Base-by-base conservation (phyloP, 2,329 filamentous ascomycete genomes). In the Fusarium sp. region DNA sequence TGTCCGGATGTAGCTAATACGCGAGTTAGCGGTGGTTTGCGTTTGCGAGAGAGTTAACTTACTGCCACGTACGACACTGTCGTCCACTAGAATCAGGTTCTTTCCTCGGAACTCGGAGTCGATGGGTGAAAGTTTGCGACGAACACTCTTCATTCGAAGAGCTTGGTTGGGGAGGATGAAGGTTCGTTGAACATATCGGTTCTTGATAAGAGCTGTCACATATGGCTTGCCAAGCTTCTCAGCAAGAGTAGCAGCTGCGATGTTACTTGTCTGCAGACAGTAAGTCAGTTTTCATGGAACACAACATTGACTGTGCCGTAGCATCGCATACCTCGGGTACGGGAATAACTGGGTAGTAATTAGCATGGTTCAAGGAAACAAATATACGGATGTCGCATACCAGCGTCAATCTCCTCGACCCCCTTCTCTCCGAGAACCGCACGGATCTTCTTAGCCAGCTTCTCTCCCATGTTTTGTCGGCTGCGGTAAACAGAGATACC, bases 101-200 rank as follows among this genome's bases (percentile, higher is more conserved):
- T 92, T 91, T 70, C 88, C 93, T 59, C 90, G 85, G 80, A 98
- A 98, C 77, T 98, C 94, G 37, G 91, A 89, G 26, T 90, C 88
- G 80, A 98, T 97, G 21, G 94, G 89, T 64, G 92, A 95, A 38
- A 98, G 86, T 82, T 98, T 98, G 48, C 94, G 89, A 6, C 95
- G 91, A 12, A 98, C 93, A 71, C 93, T 92, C 81, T 95, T 95
- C 75, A 96, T 89, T 6, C 94, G 87, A 20, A 90, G 87, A 71
- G 89, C 89, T 79, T 98, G 94, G 28, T 91, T 92, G 3, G 94
- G 84, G 62, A 77, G 57, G 77, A 94, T 95, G 78, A 95, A 96
- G 2, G 93, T 97, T 49, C 93, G 88, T 85, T 93, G 94, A 63
- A 97, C 91, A 78, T 97, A 97, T 53, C 93, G 87, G 80, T 97